Conservation (phyloP, 768 basidiomycete species). For the Roridomyces roridus region DNA sequence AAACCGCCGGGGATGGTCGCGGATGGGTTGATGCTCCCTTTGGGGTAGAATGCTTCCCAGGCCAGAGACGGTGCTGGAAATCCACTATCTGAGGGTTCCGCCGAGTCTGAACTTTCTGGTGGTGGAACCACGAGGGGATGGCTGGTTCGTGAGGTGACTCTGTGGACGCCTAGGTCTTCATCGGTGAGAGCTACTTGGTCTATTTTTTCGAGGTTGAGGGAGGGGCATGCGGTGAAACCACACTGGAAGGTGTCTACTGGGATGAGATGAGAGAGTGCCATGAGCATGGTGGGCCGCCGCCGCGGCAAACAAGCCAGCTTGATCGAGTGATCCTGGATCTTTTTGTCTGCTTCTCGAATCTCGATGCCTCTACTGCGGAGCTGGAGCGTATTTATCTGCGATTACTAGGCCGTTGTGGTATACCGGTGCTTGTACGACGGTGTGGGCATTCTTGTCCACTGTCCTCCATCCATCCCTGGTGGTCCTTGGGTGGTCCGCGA, state of each 20-base stretch:
- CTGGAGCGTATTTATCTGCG: too few species aligned
- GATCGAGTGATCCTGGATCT: too few species aligned
- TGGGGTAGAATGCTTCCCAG: constrained; percentile 69
- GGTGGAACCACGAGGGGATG: constrained; percentile 8
- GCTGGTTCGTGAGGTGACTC: constrained; percentile 43
- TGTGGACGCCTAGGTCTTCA: constrained; percentile 55
- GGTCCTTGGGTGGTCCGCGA: too few species aligned
- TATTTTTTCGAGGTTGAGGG: constrained; percentile 28
- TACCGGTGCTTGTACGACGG: too few species aligned
- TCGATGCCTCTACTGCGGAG: too few species aligned
- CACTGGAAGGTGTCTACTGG: constrained; percentile 35
- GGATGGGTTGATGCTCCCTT: constrained; percentile 66
- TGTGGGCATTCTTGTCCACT: too few species aligned
- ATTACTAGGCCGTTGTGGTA: too few species aligned
- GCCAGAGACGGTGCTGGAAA: constrained; percentile 42
- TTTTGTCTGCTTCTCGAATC: too few species aligned
- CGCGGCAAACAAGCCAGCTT: too few species aligned
- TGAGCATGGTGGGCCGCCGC: too few species aligned
- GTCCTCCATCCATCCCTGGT: too few species aligned
- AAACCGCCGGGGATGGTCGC: constrained; percentile 61
- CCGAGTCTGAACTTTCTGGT: neutral
- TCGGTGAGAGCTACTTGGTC: constrained; percentile 45
- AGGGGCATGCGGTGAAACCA: constrained; percentile 50
- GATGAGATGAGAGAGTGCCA: constrained; percentile 23
- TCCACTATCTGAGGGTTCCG: constrained; percentile 29